Base-by-base conservation (phyloP, 1,284 basidiomycete species). In the Austroboletus sp. region DNA sequence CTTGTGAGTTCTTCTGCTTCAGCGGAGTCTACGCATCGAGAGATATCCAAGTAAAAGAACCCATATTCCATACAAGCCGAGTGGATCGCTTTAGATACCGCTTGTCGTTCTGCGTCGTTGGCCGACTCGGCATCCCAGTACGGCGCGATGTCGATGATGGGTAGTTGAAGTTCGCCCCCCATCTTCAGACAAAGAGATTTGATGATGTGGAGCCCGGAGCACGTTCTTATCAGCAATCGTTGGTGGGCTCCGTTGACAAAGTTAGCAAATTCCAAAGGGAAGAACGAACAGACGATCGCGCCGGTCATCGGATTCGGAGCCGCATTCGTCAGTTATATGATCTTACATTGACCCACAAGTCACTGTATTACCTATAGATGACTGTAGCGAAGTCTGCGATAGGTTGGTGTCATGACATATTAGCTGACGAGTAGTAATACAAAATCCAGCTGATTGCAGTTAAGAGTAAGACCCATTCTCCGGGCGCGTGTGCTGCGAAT, bases 1-100 rank as follows among this genome's bases (percentile, higher is more conserved):
- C 67, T 61, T 0, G 78, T 66, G 5, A 90, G 73, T 51, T 84
- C 77, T 31, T 81, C 76, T n/a, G 83, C 74, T 55, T 89, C 83
- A 0, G 67, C 58, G 0, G 66, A 64, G 32, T 79, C 68, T 15
- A 80, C 64, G 53, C 73, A 85, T 2, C 72, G 66, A 8, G 76
- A 75, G 34, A 90, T 72, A 46, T 85, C 76, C 40, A 93, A 71
- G 62, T 93, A 94, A 68, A 93, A 90, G 73, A 93, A 93, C 0
- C 89, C 90, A 47, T 80, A 87, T 46, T 85, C 70, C 15, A 82
- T 58, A 58, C 87, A 91, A 11, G 88, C 89, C 1, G 68, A 60
- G 59, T 92, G 88, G 9, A 92, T 66, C 0, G 78, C 75, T 15
- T 71, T 68, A 4, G 85, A 78, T 0, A 76, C 73, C 2, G 72